Percentiles rank a stretch among this genome's conserved stretches.
Evolutionary conservation across 768 basidiomycete species (phyloP).

Genomic region (Leccinum rimulosum): DNA sequence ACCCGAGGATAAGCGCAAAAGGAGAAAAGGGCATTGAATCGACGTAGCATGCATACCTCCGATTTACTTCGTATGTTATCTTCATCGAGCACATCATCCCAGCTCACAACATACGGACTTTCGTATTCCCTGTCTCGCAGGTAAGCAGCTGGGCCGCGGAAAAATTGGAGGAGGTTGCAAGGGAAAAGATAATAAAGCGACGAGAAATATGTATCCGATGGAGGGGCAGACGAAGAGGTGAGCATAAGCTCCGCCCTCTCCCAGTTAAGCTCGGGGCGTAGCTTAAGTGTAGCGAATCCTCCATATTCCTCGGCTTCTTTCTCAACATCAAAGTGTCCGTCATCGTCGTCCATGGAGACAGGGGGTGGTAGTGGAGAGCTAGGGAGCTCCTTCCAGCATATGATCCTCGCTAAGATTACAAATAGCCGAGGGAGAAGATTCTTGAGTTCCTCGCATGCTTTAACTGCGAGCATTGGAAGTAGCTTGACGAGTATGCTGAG

Average conservation of each 20-base stretch:
- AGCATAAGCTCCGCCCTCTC: constrained; percentile 62
- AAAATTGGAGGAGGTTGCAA: constrained; percentile 79
- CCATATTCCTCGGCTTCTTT: constrained; percentile 25
- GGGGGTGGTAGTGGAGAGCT: constrained; percentile 32
- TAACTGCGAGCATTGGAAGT: constrained; percentile 71
- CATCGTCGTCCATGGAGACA: constrained; percentile 36
- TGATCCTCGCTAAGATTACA: constrained; percentile 62
- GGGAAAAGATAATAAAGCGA: constrained; percentile 89
- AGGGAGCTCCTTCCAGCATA: constrained; percentile 70
- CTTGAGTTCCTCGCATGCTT: constrained; percentile 55
- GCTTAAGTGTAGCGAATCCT: constrained; percentile 38
- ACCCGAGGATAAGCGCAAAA: neutral
- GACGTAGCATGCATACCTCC: constrained; percentile 48
- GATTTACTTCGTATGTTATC: constrained; percentile 67
- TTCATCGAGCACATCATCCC: constrained; percentile 69
- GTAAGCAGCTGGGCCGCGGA: constrained; percentile 66
- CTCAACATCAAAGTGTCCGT: neutral
- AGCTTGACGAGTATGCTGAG: constrained; percentile 66
- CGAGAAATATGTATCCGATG: constrained; percentile 67
- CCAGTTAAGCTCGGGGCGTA: constrained; percentile 66
- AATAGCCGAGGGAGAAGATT: constrained; percentile 62
- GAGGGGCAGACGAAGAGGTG: constrained; percentile 52
- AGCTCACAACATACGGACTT: constrained; percentile 64
- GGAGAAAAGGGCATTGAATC: neutral
- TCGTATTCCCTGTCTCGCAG: constrained; percentile 48